These are phyloP conservation scores for Fragaria vesca DNA, from an alignment of 306 rosid genomes.

Conservation along the genomic window DNA sequence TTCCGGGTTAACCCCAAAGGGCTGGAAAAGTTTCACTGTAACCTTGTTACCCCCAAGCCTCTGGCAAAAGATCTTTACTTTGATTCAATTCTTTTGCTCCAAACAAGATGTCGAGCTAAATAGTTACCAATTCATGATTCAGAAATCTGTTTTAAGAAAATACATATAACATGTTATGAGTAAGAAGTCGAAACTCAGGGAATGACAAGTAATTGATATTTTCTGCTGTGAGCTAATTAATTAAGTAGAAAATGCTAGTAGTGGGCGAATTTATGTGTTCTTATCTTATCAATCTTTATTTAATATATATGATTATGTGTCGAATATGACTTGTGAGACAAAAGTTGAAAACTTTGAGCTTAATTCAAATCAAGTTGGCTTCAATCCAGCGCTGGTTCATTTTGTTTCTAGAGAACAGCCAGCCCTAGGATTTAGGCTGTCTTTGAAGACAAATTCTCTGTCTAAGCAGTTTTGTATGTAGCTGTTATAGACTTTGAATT, in stretches of 20 bases:
- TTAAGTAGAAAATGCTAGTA: background rate
- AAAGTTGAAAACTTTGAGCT: background rate
- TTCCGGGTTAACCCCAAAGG: background rate
- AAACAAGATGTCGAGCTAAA: background rate
- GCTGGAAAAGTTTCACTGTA: background rate
- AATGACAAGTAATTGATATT: too few species aligned
- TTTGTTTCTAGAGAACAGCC: background rate
- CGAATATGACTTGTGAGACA: background rate
- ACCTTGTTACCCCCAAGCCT: background rate
- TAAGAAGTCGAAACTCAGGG: too few species aligned
- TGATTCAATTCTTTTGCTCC: background rate
- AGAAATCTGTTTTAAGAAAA: too few species aligned
- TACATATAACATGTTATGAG: too few species aligned
- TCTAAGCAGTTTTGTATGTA: background rate
- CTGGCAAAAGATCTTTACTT: background rate
- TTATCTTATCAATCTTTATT: background rate
- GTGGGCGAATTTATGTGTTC: background rate
- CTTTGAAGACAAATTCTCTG: conserved; percentile 1
- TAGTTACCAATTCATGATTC: too few species aligned
- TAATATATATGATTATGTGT: background rate
- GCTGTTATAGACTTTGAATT: background rate
- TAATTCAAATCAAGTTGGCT: background rate
- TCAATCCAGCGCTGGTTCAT: background rate
- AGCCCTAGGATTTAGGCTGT: background rate
- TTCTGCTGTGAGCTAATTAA: too few species aligned